Conservation (phyloP, 1,284 basidiomycete species). For the Trametes sp. region DNA sequence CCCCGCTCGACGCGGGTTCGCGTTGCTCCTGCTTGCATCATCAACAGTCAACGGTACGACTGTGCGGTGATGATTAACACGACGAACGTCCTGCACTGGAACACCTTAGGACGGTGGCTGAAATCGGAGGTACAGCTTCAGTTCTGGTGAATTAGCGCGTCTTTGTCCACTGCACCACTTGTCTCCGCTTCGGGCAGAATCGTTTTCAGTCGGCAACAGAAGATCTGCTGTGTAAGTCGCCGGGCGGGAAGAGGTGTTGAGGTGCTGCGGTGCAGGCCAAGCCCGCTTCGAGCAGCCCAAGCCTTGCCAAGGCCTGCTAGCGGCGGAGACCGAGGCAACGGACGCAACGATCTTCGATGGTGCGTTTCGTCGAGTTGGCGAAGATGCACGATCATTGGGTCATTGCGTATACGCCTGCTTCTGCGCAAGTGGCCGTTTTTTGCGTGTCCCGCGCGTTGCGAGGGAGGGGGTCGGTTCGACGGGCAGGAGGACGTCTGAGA, state of each 20-base stretch:
- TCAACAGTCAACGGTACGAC: too few relatives aligned
- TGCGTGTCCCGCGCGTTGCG: constrained; percentile 3
- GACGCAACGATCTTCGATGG: constrained; percentile 8
- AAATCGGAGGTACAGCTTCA: too few relatives aligned
- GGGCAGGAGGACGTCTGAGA: not conserved
- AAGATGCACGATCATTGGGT: not conserved
- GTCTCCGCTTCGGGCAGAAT: too few relatives aligned
- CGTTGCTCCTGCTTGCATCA: too few relatives aligned
- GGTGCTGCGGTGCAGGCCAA: constrained; percentile 11
- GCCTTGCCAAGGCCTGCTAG: constrained; percentile 17
- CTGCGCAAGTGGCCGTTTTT: not conserved
- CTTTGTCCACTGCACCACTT: too few relatives aligned
- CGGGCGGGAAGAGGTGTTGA: not conserved
- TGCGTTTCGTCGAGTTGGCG: not conserved
- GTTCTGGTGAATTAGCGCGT: too few relatives aligned
- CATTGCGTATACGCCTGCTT: not conserved
- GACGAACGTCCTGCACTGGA: too few relatives aligned
- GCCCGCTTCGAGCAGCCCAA: constrained; percentile 15
- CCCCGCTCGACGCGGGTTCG: not conserved
- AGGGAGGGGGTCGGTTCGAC: not conserved
- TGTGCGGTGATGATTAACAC: too few relatives aligned
- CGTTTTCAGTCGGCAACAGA: too few relatives aligned
- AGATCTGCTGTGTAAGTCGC: not conserved
- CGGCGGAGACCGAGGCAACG: constrained; percentile 4
- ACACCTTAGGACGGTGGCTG: too few relatives aligned